Evolutionary conservation across 225 moss, liverwort and hornwort species (phyloP).

Genomic region (Asterella californica): DNA sequence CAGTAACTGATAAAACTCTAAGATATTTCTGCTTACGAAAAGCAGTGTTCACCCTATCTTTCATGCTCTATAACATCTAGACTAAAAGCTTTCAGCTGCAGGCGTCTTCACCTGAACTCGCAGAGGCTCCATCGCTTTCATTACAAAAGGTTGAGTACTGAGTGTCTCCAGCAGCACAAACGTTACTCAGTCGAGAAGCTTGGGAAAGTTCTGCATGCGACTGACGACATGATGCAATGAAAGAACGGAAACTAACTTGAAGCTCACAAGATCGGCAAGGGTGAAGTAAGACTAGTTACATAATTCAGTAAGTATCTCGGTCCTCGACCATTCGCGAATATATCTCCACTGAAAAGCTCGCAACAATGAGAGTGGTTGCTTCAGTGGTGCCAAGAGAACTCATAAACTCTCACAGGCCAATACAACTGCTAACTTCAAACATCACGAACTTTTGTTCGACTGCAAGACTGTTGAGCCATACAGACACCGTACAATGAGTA

Average conservation of each 20-base stretch:
- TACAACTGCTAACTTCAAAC: neutral
- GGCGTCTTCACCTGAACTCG: constrained; percentile 53
- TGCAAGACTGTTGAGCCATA: neutral
- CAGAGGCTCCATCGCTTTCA: constrained; percentile 52
- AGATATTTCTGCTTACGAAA: neutral
- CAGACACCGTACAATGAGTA: neutral
- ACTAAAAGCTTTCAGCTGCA: neutral
- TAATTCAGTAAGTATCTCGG: constrained; percentile 72
- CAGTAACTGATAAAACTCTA: neutral
- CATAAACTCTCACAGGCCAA: neutral
- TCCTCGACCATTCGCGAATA: constrained; percentile 80
- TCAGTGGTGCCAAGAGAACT: neutral
- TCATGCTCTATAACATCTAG: neutral
- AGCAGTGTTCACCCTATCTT: neutral
- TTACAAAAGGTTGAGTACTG: constrained; percentile 30
- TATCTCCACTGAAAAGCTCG: constrained; percentile 65
- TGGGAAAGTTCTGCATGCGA: neutral
- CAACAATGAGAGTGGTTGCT: neutral
- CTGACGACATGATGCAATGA: neutral
- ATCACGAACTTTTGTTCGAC: neutral
- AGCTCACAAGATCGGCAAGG: constrained; percentile 90
- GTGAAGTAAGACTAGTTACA: constrained; percentile 72
- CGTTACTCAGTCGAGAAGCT: neutral
- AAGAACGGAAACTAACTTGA: constrained; percentile 49
- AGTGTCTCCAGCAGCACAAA: neutral